Evolutionary conservation across 106 monocot genomes (phyloP), one percentile per base, ranked within the genome.

Genomic region (Dioscorea zingiberensis): DNA sequence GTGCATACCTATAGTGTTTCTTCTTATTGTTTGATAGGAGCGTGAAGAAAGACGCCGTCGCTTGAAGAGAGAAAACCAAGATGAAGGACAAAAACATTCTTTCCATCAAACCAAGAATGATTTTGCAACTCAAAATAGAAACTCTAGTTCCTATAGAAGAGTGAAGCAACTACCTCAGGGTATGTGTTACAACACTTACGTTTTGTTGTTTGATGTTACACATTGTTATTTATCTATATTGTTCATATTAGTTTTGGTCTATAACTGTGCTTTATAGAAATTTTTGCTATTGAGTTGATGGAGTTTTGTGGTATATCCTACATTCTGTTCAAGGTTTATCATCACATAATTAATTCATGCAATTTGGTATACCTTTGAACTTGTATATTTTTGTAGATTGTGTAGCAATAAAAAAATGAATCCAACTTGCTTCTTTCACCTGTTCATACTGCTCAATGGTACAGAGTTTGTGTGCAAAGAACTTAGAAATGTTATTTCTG

Each of bases 21-120:
- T 51, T 9, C 19, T 16, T 19, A 16, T 51, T 51, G 8, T 51
- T 51, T 51, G 51, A 29, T 59, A 80, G 84, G 84, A 84, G 46
- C 84, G 84, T 49, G 80, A 84, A 59, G 84, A 84, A 71, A 76
- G 84, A 47, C 66, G 64, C 7, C 62, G 58, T 4, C 76, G 65
- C 48, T 25, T 70, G 55, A 79, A 71, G 46, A 69, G 70, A 59
- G 84, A 77, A 24, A 27, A 59, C 24, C 76, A 54, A 61, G 80
- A 83, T 70, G 76, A 74, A 57, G 69, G 67, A 24, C 64, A 54
- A 48, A 71, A 48, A 30, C 60, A 56, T 27, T 57, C 64, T 59
- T 28, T 61, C 13, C 71, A 56, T 45, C 62, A 60, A 21, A 25
- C 3, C 21, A 77, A 48, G 27, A 76, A 62, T 25, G 76, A 76